Base-by-base conservation (phyloP, 1,139 yeast genomes). In the Pneumocystis oryctolagi region DNA sequence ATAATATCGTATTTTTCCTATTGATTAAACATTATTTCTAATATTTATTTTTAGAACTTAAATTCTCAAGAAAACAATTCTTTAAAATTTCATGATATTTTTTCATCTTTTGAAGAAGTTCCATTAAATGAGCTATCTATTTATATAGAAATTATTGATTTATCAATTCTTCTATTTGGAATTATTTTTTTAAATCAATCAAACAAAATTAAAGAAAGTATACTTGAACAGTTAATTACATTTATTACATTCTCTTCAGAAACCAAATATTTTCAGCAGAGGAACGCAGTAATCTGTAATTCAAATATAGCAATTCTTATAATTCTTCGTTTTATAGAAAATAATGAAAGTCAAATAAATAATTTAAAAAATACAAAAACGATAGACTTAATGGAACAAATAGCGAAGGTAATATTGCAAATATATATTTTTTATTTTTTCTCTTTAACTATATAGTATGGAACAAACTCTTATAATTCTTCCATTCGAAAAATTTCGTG, bases 201-300 rank as follows among this genome's bases (percentile, higher is more conserved):
- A n/a, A 74, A 82, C 9, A 87, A 89, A 67, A 86, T 92, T 64
- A 97, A 92, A 70, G 84, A 86, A 64, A 89, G 97, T 1, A 78
- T 92, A 47, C 73, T 92, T 60, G 97, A 90, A 68, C 89, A 85
- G 65, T 75, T 92, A 66, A 79, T 90, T 68, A 77, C 84, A 2
- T 81, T 84, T 6, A 68, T 82, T 55, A 62, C 66, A 20, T 58
- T 69, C 4, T 63, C 71, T 2, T 64, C 67, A 12, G 61, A 74
- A 75, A 42, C 73, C 70, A 70, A 67, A 73, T 64, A 65, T 57
- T 66, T 67, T 1, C 69, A 69, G 1, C 65, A 73, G 14, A 67
- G 67, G 47, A 73, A 73, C 1, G 88, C 92, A 0, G 77, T 85
- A 12, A 73, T 79, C 6, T 77, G 85, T 2, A 89, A 89, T 69